Conservation (phyloP, 163 green algal species). For the Coccomyxa subellipsoidea region DNA sequence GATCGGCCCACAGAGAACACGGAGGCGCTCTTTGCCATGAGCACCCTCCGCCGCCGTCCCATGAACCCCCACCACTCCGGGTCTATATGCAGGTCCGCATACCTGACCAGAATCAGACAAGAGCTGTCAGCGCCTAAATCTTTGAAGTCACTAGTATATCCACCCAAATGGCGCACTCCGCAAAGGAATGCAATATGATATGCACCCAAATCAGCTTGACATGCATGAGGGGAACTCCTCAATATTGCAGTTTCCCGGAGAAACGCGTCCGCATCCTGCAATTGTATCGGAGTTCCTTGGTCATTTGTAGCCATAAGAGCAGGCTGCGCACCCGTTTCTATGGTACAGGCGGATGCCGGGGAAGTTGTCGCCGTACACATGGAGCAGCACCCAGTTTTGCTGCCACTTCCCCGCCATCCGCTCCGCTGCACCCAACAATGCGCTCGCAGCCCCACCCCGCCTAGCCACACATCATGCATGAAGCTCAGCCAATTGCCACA, state of each 20-base stretch:
- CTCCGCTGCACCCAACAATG: not conserved
- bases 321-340: not conserved
- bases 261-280: too few species aligned
- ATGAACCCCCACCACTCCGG: conserved; percentile 5
- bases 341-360: conserved; percentile 28
- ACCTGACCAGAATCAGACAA: not conserved
- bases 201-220: too few species aligned
- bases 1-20: not conserved
- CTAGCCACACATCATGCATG: conserved; percentile 30
- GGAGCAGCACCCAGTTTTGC: conserved; percentile 32
- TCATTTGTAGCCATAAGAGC: not conserved
- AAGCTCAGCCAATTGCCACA: too few species aligned
- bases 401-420: conserved; percentile 22
- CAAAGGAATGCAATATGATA: too few species aligned
- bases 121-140: too few species aligned
- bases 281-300: too few species aligned
- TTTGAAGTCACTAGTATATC: not conserved
- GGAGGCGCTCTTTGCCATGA: conserved; percentile 10
- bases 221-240: too few species aligned
- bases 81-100: not conserved
- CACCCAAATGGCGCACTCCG: too few species aligned
- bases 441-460: not conserved
- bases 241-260: too few species aligned
- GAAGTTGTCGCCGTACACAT: conserved; percentile 35
- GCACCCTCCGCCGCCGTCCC: not conserved